These are phyloP conservation scores for Closterium sp. DNA, from an alignment of 139 green algal genomes.

Conservation along the genomic window DNA sequence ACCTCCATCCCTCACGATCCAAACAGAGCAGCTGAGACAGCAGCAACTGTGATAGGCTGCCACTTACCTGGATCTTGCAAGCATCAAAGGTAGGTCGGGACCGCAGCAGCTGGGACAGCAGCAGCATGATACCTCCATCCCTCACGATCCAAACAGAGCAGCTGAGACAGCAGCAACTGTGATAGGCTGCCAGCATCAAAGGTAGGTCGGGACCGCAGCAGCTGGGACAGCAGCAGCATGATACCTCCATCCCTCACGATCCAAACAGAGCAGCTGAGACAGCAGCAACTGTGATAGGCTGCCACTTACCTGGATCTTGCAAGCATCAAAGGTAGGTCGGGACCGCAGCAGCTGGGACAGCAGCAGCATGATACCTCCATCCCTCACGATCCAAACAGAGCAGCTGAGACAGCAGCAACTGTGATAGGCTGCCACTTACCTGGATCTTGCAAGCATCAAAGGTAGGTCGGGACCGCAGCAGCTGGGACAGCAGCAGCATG, in stretches of 20 bases:
- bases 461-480: conserved; percentile 67
- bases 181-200: too few species aligned
- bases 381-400: conserved; percentile 74
- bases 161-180: too few species aligned
- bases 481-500: conserved; percentile 87
- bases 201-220: conserved; percentile 67
- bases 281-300: too few species aligned
- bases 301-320: conserved; percentile 71
- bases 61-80: conserved; percentile 75
- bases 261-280: too few species aligned
- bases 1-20: conserved; percentile 68
- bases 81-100: conserved; percentile 81
- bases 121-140: conserved; percentile 73
- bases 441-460: conserved; percentile 92
- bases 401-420: too few species aligned
- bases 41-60: too few species aligned
- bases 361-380: conserved; percentile 75
- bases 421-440: conserved; percentile 44
- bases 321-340: conserved; percentile 82
- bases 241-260: conserved; percentile 67
- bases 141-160: conserved; percentile 77
- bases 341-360: conserved; percentile 79
- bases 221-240: conserved; percentile 87
- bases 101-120: conserved; percentile 79
- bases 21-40: too few species aligned